These are phyloP conservation scores for Trichoderma asperelloides DNA, from an alignment of 495 filamentous ascomycete species.

Conservation along the genomic window DNA sequence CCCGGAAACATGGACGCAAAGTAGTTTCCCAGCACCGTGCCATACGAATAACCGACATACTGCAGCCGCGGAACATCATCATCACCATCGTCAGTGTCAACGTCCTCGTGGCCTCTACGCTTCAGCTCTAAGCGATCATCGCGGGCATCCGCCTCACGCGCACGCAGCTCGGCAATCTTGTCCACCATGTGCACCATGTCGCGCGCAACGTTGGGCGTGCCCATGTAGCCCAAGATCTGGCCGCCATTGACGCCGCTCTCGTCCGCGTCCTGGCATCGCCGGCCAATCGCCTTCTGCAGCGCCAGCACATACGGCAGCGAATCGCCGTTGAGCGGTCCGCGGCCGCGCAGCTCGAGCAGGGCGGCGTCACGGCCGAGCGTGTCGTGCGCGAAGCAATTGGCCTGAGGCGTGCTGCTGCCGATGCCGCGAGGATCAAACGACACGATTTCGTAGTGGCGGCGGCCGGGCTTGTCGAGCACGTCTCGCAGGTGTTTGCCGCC, in stretches of 20 bases:
- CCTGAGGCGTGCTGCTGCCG: conserved; percentile 26
- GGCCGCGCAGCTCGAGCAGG: conserved; percentile 8
- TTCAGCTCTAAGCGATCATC: background rate
- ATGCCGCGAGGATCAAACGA: conserved; percentile 39
- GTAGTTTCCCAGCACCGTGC: conserved; percentile 47
- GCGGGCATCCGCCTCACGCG: background rate
- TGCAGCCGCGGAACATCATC: conserved; percentile 23
- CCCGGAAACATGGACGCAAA: conserved; percentile 37
- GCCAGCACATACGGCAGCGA: background rate
- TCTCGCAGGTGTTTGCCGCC: conserved; percentile 21
- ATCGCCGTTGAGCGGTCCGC: conserved; percentile 11
- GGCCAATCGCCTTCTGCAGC: background rate
- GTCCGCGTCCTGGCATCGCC: background rate
- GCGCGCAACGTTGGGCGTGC: conserved; percentile 24
- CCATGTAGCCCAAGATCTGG: conserved; percentile 11
- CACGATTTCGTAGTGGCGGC: conserved; percentile 29
- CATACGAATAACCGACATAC: conserved; percentile 57
- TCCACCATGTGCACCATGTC: conserved; percentile 37
- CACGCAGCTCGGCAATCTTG: conserved; percentile 22
- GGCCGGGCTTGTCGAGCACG: conserved; percentile 21
- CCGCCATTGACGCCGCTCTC: conserved; percentile 5
- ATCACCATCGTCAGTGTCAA: background rate
- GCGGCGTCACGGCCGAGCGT: conserved; percentile 8
- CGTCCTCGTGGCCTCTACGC: background rate
- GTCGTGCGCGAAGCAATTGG: conserved; percentile 27